Evolutionary conservation across 106 monocot species (phyloP).

Genomic region (Cymbidium sinense): DNA sequence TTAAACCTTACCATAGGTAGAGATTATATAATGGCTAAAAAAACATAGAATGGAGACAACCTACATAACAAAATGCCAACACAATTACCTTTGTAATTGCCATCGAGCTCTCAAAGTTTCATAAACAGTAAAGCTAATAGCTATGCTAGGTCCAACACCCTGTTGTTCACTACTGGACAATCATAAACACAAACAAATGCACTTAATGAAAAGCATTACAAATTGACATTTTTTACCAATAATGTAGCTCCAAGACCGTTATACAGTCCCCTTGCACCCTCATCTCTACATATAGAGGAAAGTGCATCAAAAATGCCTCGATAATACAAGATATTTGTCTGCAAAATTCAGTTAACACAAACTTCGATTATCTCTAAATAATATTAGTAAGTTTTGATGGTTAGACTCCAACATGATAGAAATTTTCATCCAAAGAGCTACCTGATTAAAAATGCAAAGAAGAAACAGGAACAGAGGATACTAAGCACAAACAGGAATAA

Average conservation of each 20-base stretch:
- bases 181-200: slow-evolving; percentile 6
- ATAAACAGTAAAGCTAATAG: slow-evolving; percentile 86
- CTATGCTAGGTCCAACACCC: slow-evolving; percentile 93
- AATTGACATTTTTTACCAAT: slow-evolving; percentile 33
- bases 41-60: neutral
- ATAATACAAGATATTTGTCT: slow-evolving; percentile 82
- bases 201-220: neutral
- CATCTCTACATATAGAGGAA: slow-evolving; percentile 79
- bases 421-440: too few species aligned
- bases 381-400: neutral
- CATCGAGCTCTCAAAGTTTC: slow-evolving; percentile 69
- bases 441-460: too few species aligned
- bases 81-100: slow-evolving; percentile 61
- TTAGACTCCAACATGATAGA: neutral
- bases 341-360: slow-evolving; percentile 16
- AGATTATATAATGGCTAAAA: neutral
- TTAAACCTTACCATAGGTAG: neutral
- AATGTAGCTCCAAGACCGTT: slow-evolving; percentile 89
- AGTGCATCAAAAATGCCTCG: slow-evolving; percentile 84
- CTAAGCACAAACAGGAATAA: too few species aligned
- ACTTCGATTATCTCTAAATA: neutral
- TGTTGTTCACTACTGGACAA: slow-evolving; percentile 14
- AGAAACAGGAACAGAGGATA: too few species aligned
- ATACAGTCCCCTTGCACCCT: slow-evolving; percentile 73
- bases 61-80: neutral